phyloP scores from a whole-genome alignment of 495 filamentous ascomycete species.

The Talaromyces trachyspermus region DNA sequence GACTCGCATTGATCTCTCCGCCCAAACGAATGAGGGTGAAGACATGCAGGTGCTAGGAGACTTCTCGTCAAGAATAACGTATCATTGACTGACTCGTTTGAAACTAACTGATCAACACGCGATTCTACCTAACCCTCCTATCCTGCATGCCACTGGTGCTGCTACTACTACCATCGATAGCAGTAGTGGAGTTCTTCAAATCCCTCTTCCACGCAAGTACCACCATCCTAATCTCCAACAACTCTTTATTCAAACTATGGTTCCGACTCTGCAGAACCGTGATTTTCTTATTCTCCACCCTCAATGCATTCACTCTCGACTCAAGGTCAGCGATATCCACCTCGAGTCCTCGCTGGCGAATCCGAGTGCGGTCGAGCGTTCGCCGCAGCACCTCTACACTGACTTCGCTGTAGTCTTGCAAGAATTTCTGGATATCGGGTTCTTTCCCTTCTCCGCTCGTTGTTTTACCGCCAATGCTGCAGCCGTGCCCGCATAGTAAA shows the following conservation, averaged over 20 bases:
- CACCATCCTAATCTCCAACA: conserved; percentile 8
- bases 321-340: conserved; percentile 5
- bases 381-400: conserved; percentile 3
- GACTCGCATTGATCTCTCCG: too few relatives aligned
- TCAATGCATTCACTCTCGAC: not conserved
- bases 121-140: too few relatives aligned
- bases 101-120: too few relatives aligned
- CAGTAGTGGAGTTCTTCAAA: not conserved
- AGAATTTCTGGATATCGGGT: not conserved
- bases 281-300: conserved; percentile 7
- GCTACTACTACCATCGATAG: not conserved
- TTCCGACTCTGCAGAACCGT: conserved; percentile 4
- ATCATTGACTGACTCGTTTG: too few relatives aligned
- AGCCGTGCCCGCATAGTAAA: not conserved
- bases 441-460: not conserved
- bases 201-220: conserved; percentile 8
- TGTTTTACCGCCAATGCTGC: not conserved
- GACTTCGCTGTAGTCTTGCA: conserved; percentile 7
- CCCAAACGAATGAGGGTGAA: too few relatives aligned
- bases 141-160: not conserved
- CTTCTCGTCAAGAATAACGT: too few relatives aligned
- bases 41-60: too few relatives aligned
- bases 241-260: conserved; percentile 8
- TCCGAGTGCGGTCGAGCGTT: not conserved
- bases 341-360: conserved; percentile 1